A percentile compares a stretch with the other conserved stretches of the same genome.
Conservation (phyloP, 2,329 filamentous ascomycete genomes). For the Phialophora expanda region DNA sequence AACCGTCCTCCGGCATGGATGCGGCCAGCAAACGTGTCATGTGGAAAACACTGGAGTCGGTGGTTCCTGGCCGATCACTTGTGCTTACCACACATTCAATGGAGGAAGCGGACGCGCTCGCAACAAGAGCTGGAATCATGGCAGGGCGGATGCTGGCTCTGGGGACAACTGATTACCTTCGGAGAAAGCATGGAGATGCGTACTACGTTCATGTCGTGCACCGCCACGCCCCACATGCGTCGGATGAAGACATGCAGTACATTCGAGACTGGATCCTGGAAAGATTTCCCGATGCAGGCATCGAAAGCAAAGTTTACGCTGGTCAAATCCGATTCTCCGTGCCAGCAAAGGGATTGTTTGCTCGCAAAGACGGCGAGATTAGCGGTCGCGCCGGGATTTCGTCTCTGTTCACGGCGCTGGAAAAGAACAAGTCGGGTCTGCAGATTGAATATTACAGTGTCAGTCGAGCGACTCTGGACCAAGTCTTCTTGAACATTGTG, state of each 20-base stretch:
- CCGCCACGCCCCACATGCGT: slow-evolving; percentile 73
- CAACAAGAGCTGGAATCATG: slow-evolving; percentile 82
- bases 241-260: slow-evolving; percentile 67
- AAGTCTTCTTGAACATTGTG: slow-evolving; percentile 88
- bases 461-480: slow-evolving; percentile 83
- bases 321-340: slow-evolving; percentile 87
- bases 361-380: slow-evolving; percentile 17
- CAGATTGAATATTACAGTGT: slow-evolving; percentile 87
- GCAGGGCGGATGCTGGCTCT: slow-evolving; percentile 83
- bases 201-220: slow-evolving; percentile 84
- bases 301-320: slow-evolving; percentile 78
- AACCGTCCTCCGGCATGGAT: slow-evolving; percentile 87
- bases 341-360: slow-evolving; percentile 48
- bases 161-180: slow-evolving; percentile 73
- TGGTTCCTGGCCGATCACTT: slow-evolving; percentile 77
- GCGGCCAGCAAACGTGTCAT: slow-evolving; percentile 89
- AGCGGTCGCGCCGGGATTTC: slow-evolving; percentile 56
- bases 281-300: slow-evolving; percentile 66
- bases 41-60: slow-evolving; percentile 81
- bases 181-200: slow-evolving; percentile 75
- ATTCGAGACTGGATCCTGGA: slow-evolving; percentile 69
- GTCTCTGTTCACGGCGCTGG: slow-evolving; percentile 72
- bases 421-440: slow-evolving; percentile 70
- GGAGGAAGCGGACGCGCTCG: slow-evolving; percentile 92
- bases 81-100: slow-evolving; percentile 91